Conservation (phyloP, 192 early-diverging fungal genomes). For the Radiomyces spectabilis region DNA sequence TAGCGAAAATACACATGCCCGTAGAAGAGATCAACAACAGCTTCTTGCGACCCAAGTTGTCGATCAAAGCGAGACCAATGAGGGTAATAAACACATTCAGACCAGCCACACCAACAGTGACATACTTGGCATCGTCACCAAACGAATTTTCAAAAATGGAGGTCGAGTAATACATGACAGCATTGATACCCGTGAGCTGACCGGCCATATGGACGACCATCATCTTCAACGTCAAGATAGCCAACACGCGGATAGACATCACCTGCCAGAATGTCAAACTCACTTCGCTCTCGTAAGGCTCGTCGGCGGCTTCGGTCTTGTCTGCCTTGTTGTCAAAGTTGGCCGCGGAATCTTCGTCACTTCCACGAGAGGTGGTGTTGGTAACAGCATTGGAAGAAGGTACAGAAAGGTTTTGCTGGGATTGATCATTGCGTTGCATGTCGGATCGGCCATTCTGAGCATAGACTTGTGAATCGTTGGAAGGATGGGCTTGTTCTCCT, state of each 20-base stretch:
- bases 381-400: too few species aligned
- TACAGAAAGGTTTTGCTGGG: too few species aligned
- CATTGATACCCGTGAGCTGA: conserved; percentile 63
- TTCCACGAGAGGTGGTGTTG: background rate
- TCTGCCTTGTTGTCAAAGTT: background rate
- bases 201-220: conserved; percentile 42
- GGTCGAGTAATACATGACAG: conserved; percentile 55
- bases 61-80: conserved; percentile 44
- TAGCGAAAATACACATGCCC: conserved; percentile 57
- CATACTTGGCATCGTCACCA: conserved; percentile 33
- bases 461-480: too few species aligned
- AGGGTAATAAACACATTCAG: conserved; percentile 52
- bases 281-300: conserved; percentile 3
- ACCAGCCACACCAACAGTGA: conserved; percentile 46
- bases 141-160: conserved; percentile 54
- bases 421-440: too few species aligned
- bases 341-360: conserved; percentile 7
- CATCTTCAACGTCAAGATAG: conserved; percentile 44
- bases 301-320: background rate
- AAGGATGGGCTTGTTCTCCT: too few species aligned
- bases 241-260: conserved; percentile 16
- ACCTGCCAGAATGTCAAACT: conserved; percentile 19
- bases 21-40: conserved; percentile 45
- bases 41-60: conserved; percentile 51
- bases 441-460: too few species aligned